Percentiles rank a stretch among this genome's conserved stretches.
phyloP scores from a whole-genome alignment of 2,329 filamentous ascomycete species.

The Fusarium sp. region DNA sequence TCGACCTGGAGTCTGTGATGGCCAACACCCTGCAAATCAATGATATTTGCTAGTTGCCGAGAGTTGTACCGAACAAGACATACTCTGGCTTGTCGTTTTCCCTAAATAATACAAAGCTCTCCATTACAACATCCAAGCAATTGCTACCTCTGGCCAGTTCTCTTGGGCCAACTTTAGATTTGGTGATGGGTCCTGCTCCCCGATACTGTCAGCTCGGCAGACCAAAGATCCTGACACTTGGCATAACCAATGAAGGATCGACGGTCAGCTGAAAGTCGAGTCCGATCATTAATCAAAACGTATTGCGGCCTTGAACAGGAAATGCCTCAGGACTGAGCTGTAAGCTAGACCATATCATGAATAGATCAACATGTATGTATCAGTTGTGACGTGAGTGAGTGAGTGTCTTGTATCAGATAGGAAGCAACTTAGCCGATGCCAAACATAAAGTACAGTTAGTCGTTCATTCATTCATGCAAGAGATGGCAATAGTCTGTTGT shows the following conservation, averaged over 20 bases:
- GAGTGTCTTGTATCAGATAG: neutral
- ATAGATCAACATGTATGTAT: conserved; percentile 11
- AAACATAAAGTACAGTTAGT: neutral
- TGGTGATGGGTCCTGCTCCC: neutral
- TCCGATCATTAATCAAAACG: neutral
- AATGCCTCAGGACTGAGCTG: conserved; percentile 3
- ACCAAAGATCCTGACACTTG: neutral
- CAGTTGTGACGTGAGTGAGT: neutral
- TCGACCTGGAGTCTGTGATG: neutral
- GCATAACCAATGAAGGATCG: neutral
- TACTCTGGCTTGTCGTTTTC: neutral
- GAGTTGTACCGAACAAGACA: neutral
- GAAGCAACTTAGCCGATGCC: conserved; percentile 6
- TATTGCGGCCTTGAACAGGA: conserved; percentile 2
- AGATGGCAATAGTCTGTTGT: conserved; percentile 8
- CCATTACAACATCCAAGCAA: neutral
- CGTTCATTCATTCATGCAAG: conserved; percentile 9
- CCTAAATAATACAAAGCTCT: neutral
- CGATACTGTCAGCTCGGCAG: neutral
- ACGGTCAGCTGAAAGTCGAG: conserved; percentile 2
- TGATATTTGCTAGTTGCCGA: neutral
- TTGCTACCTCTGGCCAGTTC: neutral
- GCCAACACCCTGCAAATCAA: neutral
- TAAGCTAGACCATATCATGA: neutral
- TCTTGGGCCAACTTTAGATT: neutral